Evolutionary conservation across 108 stramenopile genomes (phyloP), one percentile per base, ranked within the genome.

Genomic region (Pseudonitzschia pungens): DNA sequence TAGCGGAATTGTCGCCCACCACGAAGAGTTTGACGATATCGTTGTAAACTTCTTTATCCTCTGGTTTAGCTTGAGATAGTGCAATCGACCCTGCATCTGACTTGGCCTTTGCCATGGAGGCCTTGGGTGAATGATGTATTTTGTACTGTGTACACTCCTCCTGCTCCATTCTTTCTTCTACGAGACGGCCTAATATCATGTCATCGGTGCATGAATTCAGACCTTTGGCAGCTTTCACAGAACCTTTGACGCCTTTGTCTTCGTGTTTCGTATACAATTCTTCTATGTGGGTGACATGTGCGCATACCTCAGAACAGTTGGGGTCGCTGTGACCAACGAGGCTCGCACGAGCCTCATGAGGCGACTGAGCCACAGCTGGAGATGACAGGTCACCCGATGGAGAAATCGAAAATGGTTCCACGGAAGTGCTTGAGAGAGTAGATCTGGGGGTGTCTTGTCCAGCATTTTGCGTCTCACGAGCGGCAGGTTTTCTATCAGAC

Each of bases 21-120:
- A 83, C 68, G 52, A 81, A 65, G 4, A 86, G 33, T 71, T 86
- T 86, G 12, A 86, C 66, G 20, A 75, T 78, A 71, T 86, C 86
- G 56, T 86, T 86, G 72, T 83, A 76, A 14, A 86, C 86, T 28
- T 77, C 53, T 24, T 24, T 58, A 28, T 78, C 77, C 21, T 75
- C 57, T 9, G 65, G 18, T 9, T 41, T 57, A 21, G 85, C 77
- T 36, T 60, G 65, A 22, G 67, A 54, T 32, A 82, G 68, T 0
- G 81, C 78, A 0, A 80, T 63, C 0, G 77, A 69, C 48, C 55
- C 65, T 9, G 75, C 77, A 54, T 74, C 70, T 53, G 76, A 72
- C 60, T 80, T 81, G 43, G 65, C 73, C 54, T 75, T 69, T 29
- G 43, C 51, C 12, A 65, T 58, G 12, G 22, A 0, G 32, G 53